Evolutionary conservation across 257 asterid genomes (phyloP), one percentile per base, ranked within the genome.

Genomic region (Capsicum chinense): DNA sequence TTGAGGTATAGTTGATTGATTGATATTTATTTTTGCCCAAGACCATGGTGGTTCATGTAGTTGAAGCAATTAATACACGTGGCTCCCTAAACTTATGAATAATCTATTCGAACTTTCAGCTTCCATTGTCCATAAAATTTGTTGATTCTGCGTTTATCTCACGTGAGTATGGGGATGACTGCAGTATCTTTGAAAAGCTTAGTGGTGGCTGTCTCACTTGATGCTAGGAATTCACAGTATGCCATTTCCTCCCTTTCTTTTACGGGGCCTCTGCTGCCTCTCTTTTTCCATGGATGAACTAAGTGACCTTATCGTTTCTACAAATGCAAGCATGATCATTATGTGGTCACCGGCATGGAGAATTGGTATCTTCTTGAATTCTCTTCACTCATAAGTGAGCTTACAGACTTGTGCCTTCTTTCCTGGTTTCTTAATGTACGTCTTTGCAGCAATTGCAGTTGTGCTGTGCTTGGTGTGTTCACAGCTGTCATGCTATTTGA

Each of bases 271-370:
- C 80, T 73, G 44, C 21, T 74, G 21, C 81, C 17, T 42, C 44
- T 71, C 48, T 19, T n/a, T 50, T 48, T 50, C 6, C 44, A 6
- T 74, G 19, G 80, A 74, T 74, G 44, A 74, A 74, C 80, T 12
- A 54, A 74, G 19, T 74, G 44, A 12, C n/a, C 80, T 74, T 73
- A 48, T 48, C 12, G 4, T 73, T 48, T 48, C 59, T 48, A 13
- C 12, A 47, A 73, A 48, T 19, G 80, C 80, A 48, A 73, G 12
- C 39, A 74, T 74, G 80, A 74, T 19, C 59, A 48, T 74, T 48
- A 15, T 11, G 14, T 74, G 44, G 80, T 74, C 60, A 21, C 80
- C 5, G 47, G 21, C 21, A 21, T 50, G 81, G 26, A 60, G 0
- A 14, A 50, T 74, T 50, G 62, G 47, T 74, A 6, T 50, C 17